Evolutionary conservation across 2,329 filamentous ascomycete genomes (phyloP), one percentile per base, ranked within the genome.

Genomic region (Laburnicola sp.): DNA sequence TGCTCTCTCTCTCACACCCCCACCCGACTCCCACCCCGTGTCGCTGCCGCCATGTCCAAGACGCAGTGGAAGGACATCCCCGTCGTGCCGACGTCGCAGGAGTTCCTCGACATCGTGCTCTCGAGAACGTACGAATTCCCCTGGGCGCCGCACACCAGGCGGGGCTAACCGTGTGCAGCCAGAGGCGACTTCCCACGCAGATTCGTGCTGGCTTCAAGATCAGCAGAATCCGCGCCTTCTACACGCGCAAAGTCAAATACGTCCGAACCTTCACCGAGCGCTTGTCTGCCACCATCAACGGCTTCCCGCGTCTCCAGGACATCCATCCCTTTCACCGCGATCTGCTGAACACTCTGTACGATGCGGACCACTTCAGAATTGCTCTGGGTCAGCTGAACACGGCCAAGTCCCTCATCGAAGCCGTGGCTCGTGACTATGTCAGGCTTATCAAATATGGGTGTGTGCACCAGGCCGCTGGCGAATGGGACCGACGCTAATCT

Each of bases 131-230:
- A 62, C 37, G 59, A 37, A 4, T 45, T 31, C 22, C 35, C 27
- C 36, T 38, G 34, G 22, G n/a, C 42, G 10, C 21, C 8, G 9
- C 25, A 40, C 28, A 32, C 22, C 40, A n/a, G 11, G 51, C 51
- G 45, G 39, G 51, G 53, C 59, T 58, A 62, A 63, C 47, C 51
- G 53, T 51, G 50, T 44, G 51, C 64, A 97, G 91, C 3, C 93
- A 97, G 81, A 84, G 93, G 70, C 87, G 93, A 57, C 81, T 99
- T 58, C 94, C 94, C 10, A 99, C 91, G 42, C 91, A 97, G 80
- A 97, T 99, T 72, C 86, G 94, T 67, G 85, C 92, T 35, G 94
- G 94, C 53, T 99, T 99, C 82, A 88, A 96, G 76, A 97, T 97
- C 73, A 89, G 86, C 72, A 86, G 93, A 82, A 97, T 97, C 68